Conservation (phyloP, 176 grass and related monocot genomes). For the Carex scoparia region DNA sequence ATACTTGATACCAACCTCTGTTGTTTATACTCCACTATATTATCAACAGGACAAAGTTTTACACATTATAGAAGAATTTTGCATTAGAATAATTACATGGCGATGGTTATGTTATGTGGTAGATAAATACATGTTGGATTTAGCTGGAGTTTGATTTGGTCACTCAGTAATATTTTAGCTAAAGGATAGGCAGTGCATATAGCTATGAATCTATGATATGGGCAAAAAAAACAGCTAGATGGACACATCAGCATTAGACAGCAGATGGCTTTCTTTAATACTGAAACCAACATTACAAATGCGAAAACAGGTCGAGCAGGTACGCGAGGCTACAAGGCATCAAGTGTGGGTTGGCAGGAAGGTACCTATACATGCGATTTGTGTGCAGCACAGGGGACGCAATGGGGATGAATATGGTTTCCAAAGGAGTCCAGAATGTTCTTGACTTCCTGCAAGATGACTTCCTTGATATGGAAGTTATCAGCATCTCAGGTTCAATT, state of each 20-base stretch:
- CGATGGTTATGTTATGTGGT: not conserved
- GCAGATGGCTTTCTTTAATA: not conserved
- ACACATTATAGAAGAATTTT: not conserved
- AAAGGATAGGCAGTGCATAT: not conserved
- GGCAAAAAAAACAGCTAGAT: too few species aligned
- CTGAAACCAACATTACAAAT: not conserved
- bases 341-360: conserved; percentile 31
- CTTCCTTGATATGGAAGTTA: conserved; percentile 24
- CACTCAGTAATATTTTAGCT: not conserved
- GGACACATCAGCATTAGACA: not conserved
- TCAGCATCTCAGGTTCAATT: conserved; percentile 19
- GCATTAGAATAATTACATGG: not conserved
- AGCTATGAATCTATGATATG: not conserved
- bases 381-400: conserved; percentile 30
- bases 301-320: conserved; percentile 3
- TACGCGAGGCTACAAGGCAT: conserved; percentile 18
- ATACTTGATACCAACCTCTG: not conserved
- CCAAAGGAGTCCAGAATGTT: conserved; percentile 33
- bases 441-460: conserved; percentile 20
- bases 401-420: conserved; percentile 38
- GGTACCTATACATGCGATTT: conserved; percentile 36
- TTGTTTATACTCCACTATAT: not conserved
- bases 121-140: not conserved
- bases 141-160: too few species aligned
- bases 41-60: not conserved